Base-by-base conservation (phyloP, 495 filamentous ascomycete genomes). In the Baudoinia panamericana region DNA sequence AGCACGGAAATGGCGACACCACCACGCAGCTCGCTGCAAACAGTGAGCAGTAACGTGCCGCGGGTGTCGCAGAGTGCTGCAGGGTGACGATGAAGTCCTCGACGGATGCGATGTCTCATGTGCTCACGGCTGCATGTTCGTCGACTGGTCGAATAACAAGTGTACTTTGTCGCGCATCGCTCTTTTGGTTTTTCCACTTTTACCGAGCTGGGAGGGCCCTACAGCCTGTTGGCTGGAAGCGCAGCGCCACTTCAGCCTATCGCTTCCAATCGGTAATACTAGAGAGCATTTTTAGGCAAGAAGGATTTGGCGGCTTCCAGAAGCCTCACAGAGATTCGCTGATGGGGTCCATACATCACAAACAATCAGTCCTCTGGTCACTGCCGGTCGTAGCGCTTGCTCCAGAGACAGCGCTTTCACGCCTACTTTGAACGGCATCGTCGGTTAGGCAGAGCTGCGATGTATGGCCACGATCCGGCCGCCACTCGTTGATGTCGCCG, bases 191-290 rank as follows among this genome's bases (percentile, higher is more conserved):
- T 11, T 37, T 37, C 10, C 26, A 16, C 19, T 7, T 19, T 28
- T 2, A 8, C 4, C 26, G 24, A 28, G 36, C 26, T n/a, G n/a
- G n/a, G n/a, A n/a, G n/a, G n/a, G n/a, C n/a, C n/a, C 8, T 33
- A 8, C 12, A 8, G 34, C 30, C 16, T 39, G 43, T 31, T 40
- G 36, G 43, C 15, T 15, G 16, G 13, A 46, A 12, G 5, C 18
- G 10, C 16, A 19, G 35, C 26, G 26, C 43, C 20, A 3, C 30
- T 6, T 10, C 38, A 41, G 28, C 44, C 36, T 41, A 47, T 41
- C 44, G 44, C 44, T 22, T 41, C 44, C 44, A 47, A 47, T 41
- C 36, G 44, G 36, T 47, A 34, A 13, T n/a, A n/a, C n/a, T n/a
- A n/a, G n/a, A n/a, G n/a, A n/a, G n/a, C n/a, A n/a, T n/a, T n/a